Conservation (phyloP, 768 basidiomycete species). For the Tricholoma hemisulphureum region DNA sequence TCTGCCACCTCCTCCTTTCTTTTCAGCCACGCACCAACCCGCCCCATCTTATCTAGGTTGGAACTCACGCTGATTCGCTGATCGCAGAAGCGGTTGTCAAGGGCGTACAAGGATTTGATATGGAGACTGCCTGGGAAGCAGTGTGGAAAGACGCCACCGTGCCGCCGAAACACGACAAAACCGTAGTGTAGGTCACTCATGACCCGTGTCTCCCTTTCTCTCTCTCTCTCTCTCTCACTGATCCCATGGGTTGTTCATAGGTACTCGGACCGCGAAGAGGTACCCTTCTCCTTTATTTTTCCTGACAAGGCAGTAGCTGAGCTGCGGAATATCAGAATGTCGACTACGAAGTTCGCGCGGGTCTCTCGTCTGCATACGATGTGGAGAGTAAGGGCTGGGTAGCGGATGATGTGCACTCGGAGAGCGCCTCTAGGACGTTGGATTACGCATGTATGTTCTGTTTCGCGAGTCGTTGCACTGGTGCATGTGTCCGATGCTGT, state of each 20-base stretch:
- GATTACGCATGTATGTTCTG: slow-evolving; percentile 67
- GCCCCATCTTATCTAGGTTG: slow-evolving; percentile 45
- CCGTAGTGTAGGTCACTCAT: too few species aligned
- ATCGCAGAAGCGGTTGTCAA: slow-evolving; percentile 71
- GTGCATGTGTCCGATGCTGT: neutral
- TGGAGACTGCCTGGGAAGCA: slow-evolving; percentile 66
- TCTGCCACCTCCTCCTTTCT: slow-evolving; percentile 17
- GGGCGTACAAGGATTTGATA: slow-evolving; percentile 62
- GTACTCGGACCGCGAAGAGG: slow-evolving; percentile 75
- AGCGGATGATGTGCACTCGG: slow-evolving; percentile 74
- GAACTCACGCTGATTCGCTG: slow-evolving; percentile 77
- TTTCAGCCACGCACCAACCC: neutral
- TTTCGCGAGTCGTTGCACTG: neutral
- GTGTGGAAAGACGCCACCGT: slow-evolving; percentile 73
- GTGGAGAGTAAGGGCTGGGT: slow-evolving; percentile 63
- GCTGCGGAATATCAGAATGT: slow-evolving; percentile 48
- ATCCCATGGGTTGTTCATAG: slow-evolving; percentile 26
- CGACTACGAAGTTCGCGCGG: slow-evolving; percentile 80
- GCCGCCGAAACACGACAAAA: slow-evolving; percentile 58
- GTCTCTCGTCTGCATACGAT: slow-evolving; percentile 66
- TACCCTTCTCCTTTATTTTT: slow-evolving; percentile 8
- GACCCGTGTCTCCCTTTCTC: too few species aligned
- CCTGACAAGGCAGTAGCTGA: neutral
- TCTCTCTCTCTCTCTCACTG: neutral
- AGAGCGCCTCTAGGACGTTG: slow-evolving; percentile 74